Base-by-base conservation (phyloP, 768 basidiomycete species). In the Strobilomyces dryophilus region DNA sequence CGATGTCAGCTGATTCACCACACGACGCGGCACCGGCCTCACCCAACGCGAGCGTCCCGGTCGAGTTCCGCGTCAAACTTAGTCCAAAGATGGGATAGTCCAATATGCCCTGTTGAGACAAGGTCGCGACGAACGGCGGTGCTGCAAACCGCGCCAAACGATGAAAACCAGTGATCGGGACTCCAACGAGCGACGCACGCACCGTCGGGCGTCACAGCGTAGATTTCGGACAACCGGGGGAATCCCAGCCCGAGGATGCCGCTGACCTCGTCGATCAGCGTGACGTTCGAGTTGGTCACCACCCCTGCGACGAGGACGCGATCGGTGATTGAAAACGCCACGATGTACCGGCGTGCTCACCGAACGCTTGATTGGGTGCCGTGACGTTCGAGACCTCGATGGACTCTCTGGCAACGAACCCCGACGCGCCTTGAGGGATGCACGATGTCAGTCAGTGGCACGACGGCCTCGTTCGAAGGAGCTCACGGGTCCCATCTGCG, bases 31-130 rank as follows among this genome's bases (percentile, higher is more conserved):
- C 40, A 21, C 8, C 26, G 17, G 8, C 20, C 40, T 60, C 48
- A 86, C 88, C 89, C 15, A 92, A 58, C 2, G 88, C 71, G 20
- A 92, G 72, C 18, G 81, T 77, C 10, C 89, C 89, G 11, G 75
- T 78, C 3, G 70, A 63, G 61, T 85, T 83, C 41, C 75, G 72
- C 1, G 81, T 79, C 56, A 91, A 70, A 59, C 77, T 83, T 26
- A 92, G 59, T n/a, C 84, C 87, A 59, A 91, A 91, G 9, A 92
- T 61, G 1, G 89, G 89, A 63, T 89, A 92, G 32, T 82, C 79
- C 44, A 91, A 68, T 29, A 78, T 68, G 17, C 87, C 89, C 55
- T 78, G 74, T 53, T 83, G 75, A 8, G 84, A 81, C 46, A 91
- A 72, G 20, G 68, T 77, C 4, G 80, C 72, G 43, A 91, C 76